Evolutionary conservation across 345 rosid genomes (phyloP), one percentile per base, ranked within the genome.

Genomic region (Eucalyptus marginata): DNA sequence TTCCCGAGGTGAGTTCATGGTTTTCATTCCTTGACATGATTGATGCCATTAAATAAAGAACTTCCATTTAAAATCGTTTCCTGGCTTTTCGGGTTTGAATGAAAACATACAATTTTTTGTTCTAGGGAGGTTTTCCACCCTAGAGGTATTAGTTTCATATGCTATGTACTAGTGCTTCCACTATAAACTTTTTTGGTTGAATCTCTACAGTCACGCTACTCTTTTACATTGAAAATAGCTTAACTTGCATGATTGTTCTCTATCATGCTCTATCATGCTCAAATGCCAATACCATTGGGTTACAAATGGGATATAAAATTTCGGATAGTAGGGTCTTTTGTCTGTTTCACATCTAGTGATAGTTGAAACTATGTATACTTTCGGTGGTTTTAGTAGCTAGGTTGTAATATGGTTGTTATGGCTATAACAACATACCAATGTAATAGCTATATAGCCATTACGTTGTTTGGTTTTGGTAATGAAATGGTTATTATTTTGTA

Each of bases 1-100:
- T 92, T 64, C 71, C 88, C 49, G 92, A 91, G 93, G 99, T 96
- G 93, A 84, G 51, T 90, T 89, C 85, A 47, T 87, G 87, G 89
- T 58, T 90, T 46, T 88, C 15, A 8, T 64, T 33, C 71, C 80
- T 64, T 33, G 80, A 68, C 44, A 56, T 59, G 68, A 33, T 68
- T 36, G 40, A 17, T 18, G 80, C 80, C 80, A 68, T 68, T 33
- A 68, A 33, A 6, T 33, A 31, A 68, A 10, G 13, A 68, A 18
- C 44, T 68, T 68, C 43, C 80, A 68, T 66, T 17, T 66, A n/a
- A 16, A 66, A 66, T 66, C 79, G 10, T 7, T 31, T 18, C 79
- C 79, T 66, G 33, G 40, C 40, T 31, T 66, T 66, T 66, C 16
- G 33, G 71, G 71, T 29, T n/a, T n/a, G 20, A 31, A 50, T 15